Evolutionary conservation across 2,329 filamentous ascomycete species (phyloP).

Genomic region (Pseudocercospora ulei): DNA sequence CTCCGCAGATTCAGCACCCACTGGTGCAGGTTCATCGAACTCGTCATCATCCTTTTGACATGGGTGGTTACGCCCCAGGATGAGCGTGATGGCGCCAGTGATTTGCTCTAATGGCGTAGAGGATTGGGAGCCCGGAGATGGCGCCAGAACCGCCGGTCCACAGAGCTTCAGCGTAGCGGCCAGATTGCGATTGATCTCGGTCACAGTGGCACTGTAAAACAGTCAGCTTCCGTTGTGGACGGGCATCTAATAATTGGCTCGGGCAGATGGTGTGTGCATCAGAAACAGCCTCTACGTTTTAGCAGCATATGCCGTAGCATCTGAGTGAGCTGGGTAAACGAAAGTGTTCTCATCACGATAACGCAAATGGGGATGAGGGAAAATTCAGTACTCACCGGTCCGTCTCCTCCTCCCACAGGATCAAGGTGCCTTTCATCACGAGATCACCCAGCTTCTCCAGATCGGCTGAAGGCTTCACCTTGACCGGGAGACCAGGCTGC

Average conservation of each 20-base stretch:
- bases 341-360: constrained; percentile 71
- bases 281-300: constrained; percentile 42
- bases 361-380: constrained; percentile 10
- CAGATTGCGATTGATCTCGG: constrained; percentile 89
- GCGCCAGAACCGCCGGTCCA: constrained; percentile 70
- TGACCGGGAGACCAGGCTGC: constrained; percentile 75
- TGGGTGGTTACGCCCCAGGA: constrained; percentile 82
- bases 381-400: constrained; percentile 65
- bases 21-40: constrained; percentile 64
- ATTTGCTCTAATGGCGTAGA: constrained; percentile 47
- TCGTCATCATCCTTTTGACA: constrained; percentile 86
- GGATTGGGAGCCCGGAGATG: constrained; percentile 49
- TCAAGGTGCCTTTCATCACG: constrained; percentile 72
- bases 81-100: constrained; percentile 61
- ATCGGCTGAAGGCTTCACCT: constrained; percentile 66
- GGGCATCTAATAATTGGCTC: constrained; percentile 27
- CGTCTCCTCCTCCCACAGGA: constrained; percentile 77
- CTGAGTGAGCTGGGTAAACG: constrained; percentile 99
- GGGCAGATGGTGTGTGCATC: constrained; percentile 28
- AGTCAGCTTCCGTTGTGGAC: constrained; percentile 37
- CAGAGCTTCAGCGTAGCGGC: constrained; percentile 83
- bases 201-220: constrained; percentile 63
- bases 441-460: constrained; percentile 77
- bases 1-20: constrained; percentile 67
- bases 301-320: constrained; percentile 50